Base-by-base conservation (phyloP, 2,329 filamentous ascomycete genomes). In the Fusarium sp. region DNA sequence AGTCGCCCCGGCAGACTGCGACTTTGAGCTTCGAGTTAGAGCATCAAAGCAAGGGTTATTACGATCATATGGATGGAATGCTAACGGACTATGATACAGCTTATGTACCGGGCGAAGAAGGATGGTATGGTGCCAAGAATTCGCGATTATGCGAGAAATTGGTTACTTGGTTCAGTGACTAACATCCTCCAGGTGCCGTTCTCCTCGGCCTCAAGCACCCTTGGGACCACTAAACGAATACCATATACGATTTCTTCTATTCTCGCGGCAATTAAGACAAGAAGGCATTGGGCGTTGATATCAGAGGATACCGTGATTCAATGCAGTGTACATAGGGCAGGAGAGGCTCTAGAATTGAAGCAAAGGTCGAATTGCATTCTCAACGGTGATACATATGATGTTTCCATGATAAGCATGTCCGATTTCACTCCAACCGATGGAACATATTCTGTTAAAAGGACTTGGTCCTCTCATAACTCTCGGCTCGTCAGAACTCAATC, bases 21-120 rank as follows among this genome's bases (percentile, higher is more conserved):
- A 36, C 27, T 49, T 18, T 25, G 39, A 54, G 41, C 17, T 15
- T 17, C 15, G 6, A 21, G 25, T n/a, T 9, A 6, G 20, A 47
- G 21, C 52, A 47, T 46, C 36, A 13, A 47, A 41, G 35, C 31
- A 3, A 64, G 4, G 36, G 17, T 15, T 31, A 31, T 14, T 13
- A 63, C 7, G 8, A 33, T 53, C 15, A 63, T 21, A n/a, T 21
- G 35, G 18, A 53, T 5, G 43, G 21, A 53, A 57, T 49, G 58
- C 69, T 71, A 58, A 72, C 47, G 9, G 10, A 9, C 33, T 42
- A 10, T 29, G 31, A 49, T 29, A 52, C 75, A 97, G 94, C 83
- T 97, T 77, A 94, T 97, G 90, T 98, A 97, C 84, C 89, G 96
- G 76, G 93, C 94, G 75, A 97, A 95, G 88, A 91, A 97, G 84